Evolutionary conservation across 768 basidiomycete species (phyloP), one percentile per base, ranked within the genome.

Genomic region (Trametes meyenii): DNA sequence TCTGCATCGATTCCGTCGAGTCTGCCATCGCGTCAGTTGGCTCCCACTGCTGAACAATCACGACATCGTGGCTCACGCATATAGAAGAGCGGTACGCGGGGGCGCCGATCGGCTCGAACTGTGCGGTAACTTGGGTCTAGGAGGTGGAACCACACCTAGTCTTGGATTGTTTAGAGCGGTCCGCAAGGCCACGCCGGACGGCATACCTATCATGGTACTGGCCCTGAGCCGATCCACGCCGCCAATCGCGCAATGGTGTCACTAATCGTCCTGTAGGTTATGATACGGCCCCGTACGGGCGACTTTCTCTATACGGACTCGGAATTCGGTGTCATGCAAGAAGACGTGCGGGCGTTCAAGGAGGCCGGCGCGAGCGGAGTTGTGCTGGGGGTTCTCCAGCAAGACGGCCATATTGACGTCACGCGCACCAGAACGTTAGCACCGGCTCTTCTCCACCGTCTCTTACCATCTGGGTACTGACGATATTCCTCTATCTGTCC

Each of bases 141-240:
- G 92, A 23, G 93, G 93, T 21, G 93, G 93, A 10, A 89, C 85
- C 17, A 94, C 93, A 0, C 92, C 93, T 5, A 89, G 84, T 61
- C 64, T 89, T n/a, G 93, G 92, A 0, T 79, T 94, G 36, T 75
- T 92, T 39, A 85, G 75, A 66, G 73, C 79, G 3, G 82, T 94
- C 44, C 79, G 80, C 60, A 76, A 75, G 33, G 78, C 74, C 3
- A 75, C 82, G 16, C 78, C 80, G 5, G 49, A 58, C 29, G 74
- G 79, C 43, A 67, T 84, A 8, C 85, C 88, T 0, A 78, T 90
- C 58, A 92, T 94, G 90, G 92, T 87, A 50, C 4, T 70, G 60
- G 21, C 38, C 24, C 51, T 49, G 39, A 50, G 26, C n/a, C 26
- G 36, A n/a, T 12, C 38, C 48, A 11, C 35, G 1, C n/a, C 7